Evolutionary conservation across 495 filamentous ascomycete species (phyloP).

Genomic region (Annulohypoxylon moriforme): DNA sequence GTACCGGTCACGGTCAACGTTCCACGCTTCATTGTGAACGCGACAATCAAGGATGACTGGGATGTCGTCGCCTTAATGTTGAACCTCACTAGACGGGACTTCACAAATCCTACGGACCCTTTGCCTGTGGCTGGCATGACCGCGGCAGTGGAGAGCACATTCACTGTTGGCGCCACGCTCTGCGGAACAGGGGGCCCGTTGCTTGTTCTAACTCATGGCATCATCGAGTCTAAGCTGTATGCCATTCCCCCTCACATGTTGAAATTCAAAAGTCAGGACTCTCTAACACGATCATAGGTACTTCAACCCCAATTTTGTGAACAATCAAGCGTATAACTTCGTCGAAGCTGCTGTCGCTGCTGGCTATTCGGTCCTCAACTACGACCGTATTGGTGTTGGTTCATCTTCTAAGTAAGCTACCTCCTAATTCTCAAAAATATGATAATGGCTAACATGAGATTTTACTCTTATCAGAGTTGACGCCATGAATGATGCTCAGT

Average conservation of each 20-base stretch:
- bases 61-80: conserved; percentile 43
- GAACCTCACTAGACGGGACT: conserved; percentile 45
- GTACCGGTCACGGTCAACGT: conserved; percentile 40
- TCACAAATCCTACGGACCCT: conserved; percentile 17
- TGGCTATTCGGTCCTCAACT: conserved; percentile 65
- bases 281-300: conserved; percentile 30
- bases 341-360: conserved; percentile 62
- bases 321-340: conserved; percentile 65
- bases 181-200: conserved; percentile 41
- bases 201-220: conserved; percentile 43
- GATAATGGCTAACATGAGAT: neutral
- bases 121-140: conserved; percentile 34
- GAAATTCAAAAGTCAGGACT: neutral
- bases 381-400: conserved; percentile 69
- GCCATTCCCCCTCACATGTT: neutral
- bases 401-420: conserved; percentile 60
- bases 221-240: conserved; percentile 47
- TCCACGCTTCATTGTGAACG: conserved; percentile 42
- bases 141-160: conserved; percentile 34
- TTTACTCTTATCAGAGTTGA: conserved; percentile 14
- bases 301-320: conserved; percentile 33
- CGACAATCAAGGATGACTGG: conserved; percentile 43
- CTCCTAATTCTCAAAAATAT: too few species aligned
- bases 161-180: conserved; percentile 39
- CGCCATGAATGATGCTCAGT: conserved; percentile 41